Base-by-base conservation (phyloP, 1,284 basidiomycete genomes). In the Acaromyces ingoldii region DNA sequence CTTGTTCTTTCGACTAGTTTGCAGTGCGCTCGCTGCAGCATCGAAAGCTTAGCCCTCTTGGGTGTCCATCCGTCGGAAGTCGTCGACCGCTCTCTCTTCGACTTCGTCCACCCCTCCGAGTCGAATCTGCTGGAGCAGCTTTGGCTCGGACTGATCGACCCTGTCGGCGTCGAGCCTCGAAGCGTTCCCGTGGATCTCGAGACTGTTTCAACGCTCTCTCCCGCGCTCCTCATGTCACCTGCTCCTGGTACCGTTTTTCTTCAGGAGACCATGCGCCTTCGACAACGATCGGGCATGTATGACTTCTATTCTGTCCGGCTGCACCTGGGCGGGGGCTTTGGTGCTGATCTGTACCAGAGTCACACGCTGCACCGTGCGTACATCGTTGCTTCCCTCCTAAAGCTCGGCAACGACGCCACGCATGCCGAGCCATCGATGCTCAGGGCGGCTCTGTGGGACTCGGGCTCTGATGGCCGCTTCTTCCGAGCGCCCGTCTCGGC, bases 201-300 rank as follows among this genome's bases (percentile, higher is more conserved):
- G 4, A 54, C 55, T 26, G 55, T 68, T 28, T 57, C 63, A 57
- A 54, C 33, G 31, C 53, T 56, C 15, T 51, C 58, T 0, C 36
- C 59, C 4, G 45, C 57, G 36, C 49, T 55, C 1, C 56, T 68
- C 9, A 57, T 65, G 63, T 49, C 49, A 19, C 65, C 63, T 1
- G 65, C 65, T 9, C 47, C 55, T 11, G 65, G 65, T 19, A 68
- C 65, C 36, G 62, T 65, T 53, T 68, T 61, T 51, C 55, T 63
- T 25, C 57, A 65, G 50, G 63, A 68, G 15, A 55, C 58, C 47
- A 55, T 68, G 52, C 60, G 63, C 25, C 37, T 68, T 10, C 57
- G 60, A 22, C 60, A 58, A 43, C 49, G 60, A 25, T 62, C 54
- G 28, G 58, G 63, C 10, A 57, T 61, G 54, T 67, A 49, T 29